Evolutionary conservation across 345 rosid genomes (phyloP), one percentile per base, ranked within the genome.

Genomic region (Acer negundo): DNA sequence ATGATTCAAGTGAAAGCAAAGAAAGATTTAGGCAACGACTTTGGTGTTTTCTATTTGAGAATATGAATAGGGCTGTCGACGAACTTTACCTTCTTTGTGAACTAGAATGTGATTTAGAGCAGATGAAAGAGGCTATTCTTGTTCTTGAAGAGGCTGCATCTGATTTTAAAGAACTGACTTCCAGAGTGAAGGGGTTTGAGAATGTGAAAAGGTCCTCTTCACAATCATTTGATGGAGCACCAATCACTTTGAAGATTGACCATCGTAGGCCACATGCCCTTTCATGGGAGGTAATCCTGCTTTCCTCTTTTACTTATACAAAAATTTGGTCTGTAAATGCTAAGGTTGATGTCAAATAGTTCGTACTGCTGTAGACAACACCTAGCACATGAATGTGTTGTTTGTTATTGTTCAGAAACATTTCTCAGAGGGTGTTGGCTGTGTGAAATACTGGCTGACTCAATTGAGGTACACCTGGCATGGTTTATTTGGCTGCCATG

Each of bases 261-360:
- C 91, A 91, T 79, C 90, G 92, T 55, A 88, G 93, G 84, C 96
- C 96, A 16, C 96, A 91, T 85, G 96, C 96, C 67, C 92, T 89
- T 70, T 91, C 96, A 28, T 91, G 93, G 96, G 96, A 91, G 91
- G 96, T 91, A 87, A 85, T 49, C 71, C 35, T 74, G 73, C 75
- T 74, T 75, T 75, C 68, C 65, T 75, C 8, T 49, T 67, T 70
- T 62, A 19, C 47, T 64, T 64, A 59, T 44, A 17, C 72, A 6
- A 42, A 9, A 55, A 11, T 68, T 71, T 83, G 22, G 23, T 53
- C 69, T 74, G 47, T 7, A 47, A 28, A 28, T 22, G 10, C 35
- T 77, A 55, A 75, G 63, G 58, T 70, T 55, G 64, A 40, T 64
- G 16, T 22, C 67, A 63, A 49, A 51, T 55, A 16, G n/a, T 24